A percentile compares a stretch with the other conserved stretches of the same genome.
phyloP scores from a whole-genome alignment of 1,284 basidiomycete genomes.

The Ganoderma lingzhi region DNA sequence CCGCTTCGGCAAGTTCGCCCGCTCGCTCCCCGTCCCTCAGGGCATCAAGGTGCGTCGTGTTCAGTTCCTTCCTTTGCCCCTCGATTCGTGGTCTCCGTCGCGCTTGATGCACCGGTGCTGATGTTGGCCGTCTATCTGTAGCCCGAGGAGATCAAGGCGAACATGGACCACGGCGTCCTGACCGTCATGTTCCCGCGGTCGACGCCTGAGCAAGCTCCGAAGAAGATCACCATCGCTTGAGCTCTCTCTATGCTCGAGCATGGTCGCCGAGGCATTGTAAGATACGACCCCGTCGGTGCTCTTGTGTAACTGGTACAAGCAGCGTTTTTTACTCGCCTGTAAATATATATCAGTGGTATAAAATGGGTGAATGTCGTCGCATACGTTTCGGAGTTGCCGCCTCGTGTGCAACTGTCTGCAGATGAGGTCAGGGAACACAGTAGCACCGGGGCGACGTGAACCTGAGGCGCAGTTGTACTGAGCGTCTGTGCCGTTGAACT shows the following conservation, averaged over 20 bases:
- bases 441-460: too few relatives aligned
- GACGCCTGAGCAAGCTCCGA: conserved; percentile 44
- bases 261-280: not conserved
- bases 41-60: conserved; percentile 52
- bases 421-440: too few relatives aligned
- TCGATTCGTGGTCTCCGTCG: not conserved
- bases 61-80: not conserved
- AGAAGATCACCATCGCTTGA: conserved; percentile 47
- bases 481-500: too few relatives aligned
- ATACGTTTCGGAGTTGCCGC: too few relatives aligned
- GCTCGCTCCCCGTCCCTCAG: conserved; percentile 52
- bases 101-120: not conserved
- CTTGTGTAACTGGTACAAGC: not conserved
- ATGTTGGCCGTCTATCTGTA: conserved; percentile 29
- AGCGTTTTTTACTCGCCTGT: not conserved
- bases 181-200: conserved; percentile 54
- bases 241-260: not conserved
- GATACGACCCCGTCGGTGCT: not conserved
- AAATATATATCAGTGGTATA: not conserved
- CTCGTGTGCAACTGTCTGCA: too few relatives aligned
- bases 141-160: conserved; percentile 52
- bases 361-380: too few relatives aligned
- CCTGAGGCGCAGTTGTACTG: too few relatives aligned
- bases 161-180: conserved; percentile 53
- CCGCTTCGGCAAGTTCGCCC: conserved; percentile 54